Percentiles rank a stretch among this genome's conserved stretches.
These are phyloP conservation scores for Paramecium octaurelia DNA, from an alignment of 73 alveolate species.

Conservation along the genomic window DNA sequence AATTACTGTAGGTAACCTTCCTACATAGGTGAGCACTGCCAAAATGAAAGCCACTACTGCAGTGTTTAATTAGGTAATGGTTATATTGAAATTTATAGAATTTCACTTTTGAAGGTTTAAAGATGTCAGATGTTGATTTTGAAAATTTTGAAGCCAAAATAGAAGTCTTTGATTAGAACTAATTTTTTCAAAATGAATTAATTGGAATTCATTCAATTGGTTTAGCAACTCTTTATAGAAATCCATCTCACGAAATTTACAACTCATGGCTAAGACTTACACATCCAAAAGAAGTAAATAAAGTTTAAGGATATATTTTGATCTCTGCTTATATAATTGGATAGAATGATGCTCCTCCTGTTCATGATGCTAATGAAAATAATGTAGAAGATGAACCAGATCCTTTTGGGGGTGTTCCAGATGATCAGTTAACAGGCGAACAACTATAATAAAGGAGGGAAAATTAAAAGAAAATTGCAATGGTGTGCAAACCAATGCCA, in stretches of 20 bases:
- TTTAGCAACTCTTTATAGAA: conserved; percentile 83
- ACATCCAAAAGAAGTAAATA: conserved; percentile 79
- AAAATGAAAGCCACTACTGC: conserved; percentile 74
- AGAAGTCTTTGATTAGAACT: conserved; percentile 82
- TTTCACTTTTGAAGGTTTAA: conserved; percentile 80
- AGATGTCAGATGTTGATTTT: conserved; percentile 75
- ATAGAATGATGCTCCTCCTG: conserved; percentile 92
- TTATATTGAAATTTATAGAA: background rate
- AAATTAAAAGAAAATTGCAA: conserved; percentile 52
- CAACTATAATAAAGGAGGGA: conserved; percentile 70
- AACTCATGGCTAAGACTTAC: conserved; percentile 80
- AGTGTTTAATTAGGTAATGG: conserved; percentile 81
- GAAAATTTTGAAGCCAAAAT: conserved; percentile 85
- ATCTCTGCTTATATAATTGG: conserved; percentile 88
- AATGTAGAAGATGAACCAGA: conserved; percentile 83
- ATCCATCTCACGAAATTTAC: conserved; percentile 86
- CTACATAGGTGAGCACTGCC: conserved; percentile 80
- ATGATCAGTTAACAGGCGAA: conserved; percentile 68
- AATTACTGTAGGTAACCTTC: conserved; percentile 78
- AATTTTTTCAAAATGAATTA: conserved; percentile 74
- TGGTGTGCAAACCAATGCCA: conserved; percentile 62
- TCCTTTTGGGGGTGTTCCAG: conserved; percentile 72
- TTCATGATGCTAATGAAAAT: conserved; percentile 85
- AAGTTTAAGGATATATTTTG: conserved; percentile 81
- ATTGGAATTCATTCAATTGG: conserved; percentile 88